These are phyloP conservation scores for Hyaloscypha finlandica DNA, from an alignment of 495 filamentous ascomycete genomes.

Conservation along the genomic window DNA sequence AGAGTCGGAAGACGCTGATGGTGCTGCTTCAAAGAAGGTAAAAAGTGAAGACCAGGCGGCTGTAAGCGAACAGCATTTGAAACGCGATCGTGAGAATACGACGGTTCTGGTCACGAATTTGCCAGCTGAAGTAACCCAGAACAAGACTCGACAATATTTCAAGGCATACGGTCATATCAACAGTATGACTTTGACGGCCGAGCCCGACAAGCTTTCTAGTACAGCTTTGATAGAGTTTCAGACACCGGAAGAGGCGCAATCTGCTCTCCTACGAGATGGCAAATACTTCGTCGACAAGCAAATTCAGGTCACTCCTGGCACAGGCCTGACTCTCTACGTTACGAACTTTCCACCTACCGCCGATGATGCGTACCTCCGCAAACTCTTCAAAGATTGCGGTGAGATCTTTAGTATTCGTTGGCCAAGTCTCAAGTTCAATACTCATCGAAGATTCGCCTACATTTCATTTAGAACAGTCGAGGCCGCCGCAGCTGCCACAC, in stretches of 20 bases:
- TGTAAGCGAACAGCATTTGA: slow-evolving; percentile 46
- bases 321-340: slow-evolving; percentile 79
- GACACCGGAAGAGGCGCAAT: slow-evolving; percentile 72
- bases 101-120: slow-evolving; percentile 79
- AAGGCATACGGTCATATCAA: slow-evolving; percentile 84
- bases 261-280: slow-evolving; percentile 76
- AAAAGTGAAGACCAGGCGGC: slow-evolving; percentile 44
- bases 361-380: slow-evolving; percentile 76
- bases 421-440: slow-evolving; percentile 86
- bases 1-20: slow-evolving; percentile 42
- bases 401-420: slow-evolving; percentile 85
- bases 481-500: slow-evolving; percentile 65
- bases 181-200: slow-evolving; percentile 62
- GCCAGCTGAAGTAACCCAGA: slow-evolving; percentile 66
- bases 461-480: slow-evolving; percentile 73
- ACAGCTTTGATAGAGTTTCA: slow-evolving; percentile 85
- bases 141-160: slow-evolving; percentile 83
- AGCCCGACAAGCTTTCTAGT: slow-evolving; percentile 57
- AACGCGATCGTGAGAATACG: slow-evolving; percentile 87
- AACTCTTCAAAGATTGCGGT: slow-evolving; percentile 75
- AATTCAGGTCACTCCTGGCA: slow-evolving; percentile 72
- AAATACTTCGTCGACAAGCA: slow-evolving; percentile 70
- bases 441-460: slow-evolving; percentile 90
- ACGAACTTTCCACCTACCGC: slow-evolving; percentile 88
- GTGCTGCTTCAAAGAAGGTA: slow-evolving; percentile 56